phyloP scores from a whole-genome alignment of 495 filamentous ascomycete genomes.

The Sabuloglossum arenarium region DNA sequence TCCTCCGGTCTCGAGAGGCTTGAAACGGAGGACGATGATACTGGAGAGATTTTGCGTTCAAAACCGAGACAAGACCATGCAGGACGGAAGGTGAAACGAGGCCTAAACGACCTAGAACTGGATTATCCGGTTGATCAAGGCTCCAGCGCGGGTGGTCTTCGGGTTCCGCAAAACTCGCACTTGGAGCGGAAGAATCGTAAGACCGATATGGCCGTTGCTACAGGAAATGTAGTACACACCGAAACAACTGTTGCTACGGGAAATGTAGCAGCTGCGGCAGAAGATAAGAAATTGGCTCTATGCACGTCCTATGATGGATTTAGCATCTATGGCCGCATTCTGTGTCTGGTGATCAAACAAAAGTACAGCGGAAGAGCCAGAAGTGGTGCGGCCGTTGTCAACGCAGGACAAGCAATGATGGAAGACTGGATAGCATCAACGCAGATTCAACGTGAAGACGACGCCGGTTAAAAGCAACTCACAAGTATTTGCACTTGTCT shows the following conservation, averaged over 20 bases:
- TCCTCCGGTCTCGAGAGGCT: not conserved
- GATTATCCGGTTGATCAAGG: not conserved
- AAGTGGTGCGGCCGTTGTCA: slow-evolving; percentile 7
- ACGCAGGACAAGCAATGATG: slow-evolving; percentile 55
- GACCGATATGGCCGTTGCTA: slow-evolving; percentile 6
- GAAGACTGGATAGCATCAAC: slow-evolving; percentile 79
- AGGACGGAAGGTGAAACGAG: slow-evolving; percentile 3
- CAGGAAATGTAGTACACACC: slow-evolving; percentile 10
- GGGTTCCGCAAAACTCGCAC: slow-evolving; percentile 13
- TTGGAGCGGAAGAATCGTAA: slow-evolving; percentile 4
- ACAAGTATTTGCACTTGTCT: not conserved
- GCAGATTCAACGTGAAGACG: slow-evolving; percentile 25
- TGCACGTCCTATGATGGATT: slow-evolving; percentile 86
- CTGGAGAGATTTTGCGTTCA: not conserved
- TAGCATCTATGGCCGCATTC: slow-evolving; percentile 74
- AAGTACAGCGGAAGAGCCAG: slow-evolving; percentile 17
- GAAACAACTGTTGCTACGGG: slow-evolving; percentile 6
- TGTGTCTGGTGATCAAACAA: slow-evolving; percentile 77
- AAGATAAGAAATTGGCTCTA: slow-evolving; percentile 71
- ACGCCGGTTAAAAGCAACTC: not conserved
- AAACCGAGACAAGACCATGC: slow-evolving; percentile 11
- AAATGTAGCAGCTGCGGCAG: slow-evolving; percentile 17
- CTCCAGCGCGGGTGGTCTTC: slow-evolving; percentile 1
- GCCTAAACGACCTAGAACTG: not conserved
- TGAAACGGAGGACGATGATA: slow-evolving; percentile 15